Percentiles rank a stretch among this genome's conserved stretches.
Conservation (phyloP, 2,329 filamentous ascomycete species). For the Aspergillus luchuensis region DNA sequence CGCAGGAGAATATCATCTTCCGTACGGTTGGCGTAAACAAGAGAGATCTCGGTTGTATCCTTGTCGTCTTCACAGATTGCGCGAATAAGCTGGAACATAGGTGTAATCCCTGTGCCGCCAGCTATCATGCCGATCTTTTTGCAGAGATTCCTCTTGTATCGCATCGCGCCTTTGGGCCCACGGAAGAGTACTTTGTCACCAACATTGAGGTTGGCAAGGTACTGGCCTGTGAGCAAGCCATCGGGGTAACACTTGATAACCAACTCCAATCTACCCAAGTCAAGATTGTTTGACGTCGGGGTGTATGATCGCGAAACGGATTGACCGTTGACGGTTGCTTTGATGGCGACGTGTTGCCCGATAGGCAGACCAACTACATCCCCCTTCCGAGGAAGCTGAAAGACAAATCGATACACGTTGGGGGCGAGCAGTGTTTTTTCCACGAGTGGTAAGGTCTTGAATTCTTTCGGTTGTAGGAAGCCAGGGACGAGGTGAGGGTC, state of each 20-base stretch:
- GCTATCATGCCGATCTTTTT: conserved; percentile 42
- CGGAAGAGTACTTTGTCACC: conserved; percentile 40
- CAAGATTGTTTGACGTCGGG: conserved; percentile 42
- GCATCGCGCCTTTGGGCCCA: conserved; percentile 41
- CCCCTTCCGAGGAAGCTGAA: conserved; percentile 48
- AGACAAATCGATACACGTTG: conserved; percentile 48
- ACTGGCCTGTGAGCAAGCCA: conserved; percentile 35
- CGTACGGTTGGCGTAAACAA: conserved; percentile 62
- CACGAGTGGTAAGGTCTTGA: conserved; percentile 50
- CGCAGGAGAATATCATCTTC: conserved; percentile 63
- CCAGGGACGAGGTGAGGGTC: conserved; percentile 35
- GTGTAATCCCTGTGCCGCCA: conserved; percentile 47
- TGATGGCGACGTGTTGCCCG: conserved; percentile 60
- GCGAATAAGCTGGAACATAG: conserved; percentile 64
- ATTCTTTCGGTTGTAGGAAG: conserved; percentile 54
- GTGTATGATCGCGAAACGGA: conserved; percentile 58
- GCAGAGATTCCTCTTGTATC: conserved; percentile 34
- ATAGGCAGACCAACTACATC: conserved; percentile 58
- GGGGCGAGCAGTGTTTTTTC: conserved; percentile 27
- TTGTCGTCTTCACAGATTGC: conserved; percentile 63
- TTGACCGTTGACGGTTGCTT: conserved; percentile 50
- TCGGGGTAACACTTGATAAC: conserved; percentile 41
- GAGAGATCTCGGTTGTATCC: conserved; percentile 58
- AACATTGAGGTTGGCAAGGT: conserved; percentile 33
- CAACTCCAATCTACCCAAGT: conserved; percentile 37